Percentiles rank a stretch among this genome's conserved stretches.
Evolutionary conservation across 2,329 filamentous ascomycete genomes (phyloP).

Genomic region (Botrytis elliptica): DNA sequence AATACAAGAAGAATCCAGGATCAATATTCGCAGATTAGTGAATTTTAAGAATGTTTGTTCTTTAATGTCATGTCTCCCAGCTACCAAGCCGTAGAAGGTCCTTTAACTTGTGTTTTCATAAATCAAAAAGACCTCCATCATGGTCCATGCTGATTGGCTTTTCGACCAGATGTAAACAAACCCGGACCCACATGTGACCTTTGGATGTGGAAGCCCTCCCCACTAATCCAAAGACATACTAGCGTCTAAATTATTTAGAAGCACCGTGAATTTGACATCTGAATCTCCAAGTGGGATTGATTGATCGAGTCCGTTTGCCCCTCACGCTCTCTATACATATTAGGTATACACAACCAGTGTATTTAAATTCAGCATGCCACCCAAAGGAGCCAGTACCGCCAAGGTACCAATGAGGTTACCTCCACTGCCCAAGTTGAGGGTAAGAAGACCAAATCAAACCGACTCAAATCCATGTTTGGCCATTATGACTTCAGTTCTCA

Average conservation of each 20-base stretch:
- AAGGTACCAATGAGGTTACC: constrained; percentile 46
- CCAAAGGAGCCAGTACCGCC: constrained; percentile 38
- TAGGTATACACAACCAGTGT: not conserved
- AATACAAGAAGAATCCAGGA: not conserved
- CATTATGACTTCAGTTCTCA: constrained; percentile 65
- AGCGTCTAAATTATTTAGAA: constrained; percentile 31
- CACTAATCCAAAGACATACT: constrained; percentile 15
- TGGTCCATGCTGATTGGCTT: constrained; percentile 2
- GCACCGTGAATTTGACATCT: constrained; percentile 6
- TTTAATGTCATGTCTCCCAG: not conserved
- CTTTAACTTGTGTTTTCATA: constrained; percentile 6
- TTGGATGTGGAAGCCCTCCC: too few species aligned
- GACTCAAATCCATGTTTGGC: constrained; percentile 63
- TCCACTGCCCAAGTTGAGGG: constrained; percentile 60
- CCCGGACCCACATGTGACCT: not conserved
- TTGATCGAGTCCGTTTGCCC: not conserved
- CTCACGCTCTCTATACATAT: not conserved
- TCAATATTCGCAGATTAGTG: constrained; percentile 3
- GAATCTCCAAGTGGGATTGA: not conserved
- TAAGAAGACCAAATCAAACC: constrained; percentile 61
- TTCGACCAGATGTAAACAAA: constrained; percentile 17
- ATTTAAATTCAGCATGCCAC: constrained; percentile 33
- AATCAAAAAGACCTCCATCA: constrained; percentile 1
- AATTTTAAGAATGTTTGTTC: constrained; percentile 9
- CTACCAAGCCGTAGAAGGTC: not conserved